Conservation (phyloP, 345 rosid genomes). For the Dimocarpus longan region DNA sequence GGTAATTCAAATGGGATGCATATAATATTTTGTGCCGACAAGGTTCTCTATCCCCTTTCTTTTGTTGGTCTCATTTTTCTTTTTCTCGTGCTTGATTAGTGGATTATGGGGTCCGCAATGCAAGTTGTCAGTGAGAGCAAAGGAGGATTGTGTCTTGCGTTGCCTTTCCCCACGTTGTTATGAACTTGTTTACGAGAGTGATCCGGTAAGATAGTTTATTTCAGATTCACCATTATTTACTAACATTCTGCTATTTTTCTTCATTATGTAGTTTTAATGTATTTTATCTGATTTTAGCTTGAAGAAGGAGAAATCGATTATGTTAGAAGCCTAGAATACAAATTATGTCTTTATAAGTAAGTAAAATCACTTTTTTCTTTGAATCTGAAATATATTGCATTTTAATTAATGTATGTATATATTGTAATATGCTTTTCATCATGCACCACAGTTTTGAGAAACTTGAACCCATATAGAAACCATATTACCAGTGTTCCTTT, state of each 20-base stretch:
- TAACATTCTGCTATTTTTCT: slow-evolving; percentile 1
- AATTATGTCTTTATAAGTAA: slow-evolving; percentile 85
- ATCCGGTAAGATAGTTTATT: slow-evolving; percentile 54
- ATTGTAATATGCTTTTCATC: no score
- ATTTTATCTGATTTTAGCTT: slow-evolving; percentile 43
- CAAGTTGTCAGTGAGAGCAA: slow-evolving; percentile 59
- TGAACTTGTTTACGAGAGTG: slow-evolving; percentile 71
- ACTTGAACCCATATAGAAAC: neutral
- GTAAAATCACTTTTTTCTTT: slow-evolving; percentile 18
- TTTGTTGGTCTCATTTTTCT: neutral
- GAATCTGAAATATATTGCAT: slow-evolving; percentile 2
- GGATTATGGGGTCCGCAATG: slow-evolving; percentile 85
- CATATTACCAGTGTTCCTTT: no score
- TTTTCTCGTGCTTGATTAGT: slow-evolving; percentile 40
- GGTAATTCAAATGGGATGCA: neutral
- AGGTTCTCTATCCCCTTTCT: neutral
- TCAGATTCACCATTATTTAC: neutral
- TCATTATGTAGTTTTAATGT: neutral
- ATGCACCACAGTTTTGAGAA: no score
- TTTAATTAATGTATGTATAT: no score
- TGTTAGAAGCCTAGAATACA: slow-evolving; percentile 72
- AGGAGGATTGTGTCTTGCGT: slow-evolving; percentile 77
- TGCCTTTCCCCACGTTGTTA: slow-evolving; percentile 79
- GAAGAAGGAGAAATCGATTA: slow-evolving; percentile 87
- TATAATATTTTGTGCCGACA: neutral